A percentile compares a stretch with the other conserved stretches of the same genome.
Evolutionary conservation across 2,329 filamentous ascomycete genomes (phyloP).

Genomic region (Penicillium sp.): DNA sequence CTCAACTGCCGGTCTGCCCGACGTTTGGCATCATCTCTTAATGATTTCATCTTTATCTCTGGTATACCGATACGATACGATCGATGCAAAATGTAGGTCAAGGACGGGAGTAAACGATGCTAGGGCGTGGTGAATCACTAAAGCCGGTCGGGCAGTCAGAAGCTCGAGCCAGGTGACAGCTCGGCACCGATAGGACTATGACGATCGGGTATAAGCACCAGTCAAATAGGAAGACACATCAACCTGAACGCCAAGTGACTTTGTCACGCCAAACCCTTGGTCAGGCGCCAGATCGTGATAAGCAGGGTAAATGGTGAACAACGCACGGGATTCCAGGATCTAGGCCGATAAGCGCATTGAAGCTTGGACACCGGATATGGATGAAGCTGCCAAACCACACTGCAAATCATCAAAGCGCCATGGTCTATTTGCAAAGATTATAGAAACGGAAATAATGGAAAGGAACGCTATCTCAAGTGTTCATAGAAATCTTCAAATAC

Average conservation of each 20-base stretch:
- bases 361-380: conserved; percentile 2
- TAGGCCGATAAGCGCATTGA: conserved; percentile 15
- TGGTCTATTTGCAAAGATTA: not conserved
- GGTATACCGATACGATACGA: conserved; percentile 6
- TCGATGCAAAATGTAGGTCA: conserved; percentile 3
- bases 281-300: conserved; percentile 8
- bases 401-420: conserved; percentile 1
- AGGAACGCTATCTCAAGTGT: not conserved
- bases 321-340: conserved; percentile 6
- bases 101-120: conserved; percentile 2
- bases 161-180: conserved; percentile 24
- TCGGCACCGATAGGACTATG: conserved; percentile 20
- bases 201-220: conserved; percentile 11
- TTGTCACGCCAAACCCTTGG: conserved; percentile 19
- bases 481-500: not conserved
- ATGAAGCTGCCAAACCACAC: conserved; percentile 5
- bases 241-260: conserved; percentile 15
- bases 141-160: conserved; percentile 13
- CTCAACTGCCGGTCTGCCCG: conserved; percentile 44
- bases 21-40: conserved; percentile 44
- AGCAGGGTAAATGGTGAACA: conserved; percentile 1
- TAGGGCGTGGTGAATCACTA: conserved; percentile 9
- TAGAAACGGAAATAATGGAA: not conserved
- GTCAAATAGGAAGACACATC: conserved; percentile 14
- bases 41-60: conserved; percentile 33